Base-by-base conservation (phyloP, 768 basidiomycete species). In the Termitomyces sp. region DNA sequence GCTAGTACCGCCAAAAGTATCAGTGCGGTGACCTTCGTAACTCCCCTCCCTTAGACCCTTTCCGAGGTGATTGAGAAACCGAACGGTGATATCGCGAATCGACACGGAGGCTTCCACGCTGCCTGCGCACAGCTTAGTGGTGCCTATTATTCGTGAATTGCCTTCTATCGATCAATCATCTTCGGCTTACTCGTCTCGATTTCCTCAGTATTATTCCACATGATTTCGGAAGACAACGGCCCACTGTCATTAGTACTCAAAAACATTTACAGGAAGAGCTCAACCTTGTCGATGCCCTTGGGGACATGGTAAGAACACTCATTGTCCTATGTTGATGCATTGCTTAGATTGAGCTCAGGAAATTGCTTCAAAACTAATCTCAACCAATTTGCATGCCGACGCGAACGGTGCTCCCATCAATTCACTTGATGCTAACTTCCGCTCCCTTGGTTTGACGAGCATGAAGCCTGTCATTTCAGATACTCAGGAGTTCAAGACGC, bases 221-320 rank as follows among this genome's bases (percentile, higher is more conserved):
- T 69, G 81, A 75, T n/a, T 86, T 86, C 63, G 85, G 85, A 25
- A 73, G 83, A 40, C 72, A 68, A 29, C 70, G 80, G 49, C 85
- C 84, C 1, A 71, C 65, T 8, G 69, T 78, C 36, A 86, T 87
- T 59, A 71, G 65, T 52, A 57, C 72, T 51, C 62, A 29, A 0
- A 43, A 43, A 31, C 51, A 70, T 11, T 69, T 87, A 62, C 82
- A 85, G 66, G 77, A 67, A 69, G 84, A 86, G 74, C 77, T 86
- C 46, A 83, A 84, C n/a, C 79, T 86, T 25, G 84, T 86, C 15
- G 86, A 86, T 63, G 83, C 85, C 20, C 78, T 87, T 29, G 84
- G 84, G 2, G 85, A 87, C 67, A 86, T 87, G 86, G 83, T 81
- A 63, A n/a, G 46, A 5, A 32, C 8, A 40, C 47, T 45, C 46